A percentile compares a stretch with the other conserved stretches of the same genome.
phyloP scores from a whole-genome alignment of 257 asterid species.

The Eucommia ulmoides region DNA sequence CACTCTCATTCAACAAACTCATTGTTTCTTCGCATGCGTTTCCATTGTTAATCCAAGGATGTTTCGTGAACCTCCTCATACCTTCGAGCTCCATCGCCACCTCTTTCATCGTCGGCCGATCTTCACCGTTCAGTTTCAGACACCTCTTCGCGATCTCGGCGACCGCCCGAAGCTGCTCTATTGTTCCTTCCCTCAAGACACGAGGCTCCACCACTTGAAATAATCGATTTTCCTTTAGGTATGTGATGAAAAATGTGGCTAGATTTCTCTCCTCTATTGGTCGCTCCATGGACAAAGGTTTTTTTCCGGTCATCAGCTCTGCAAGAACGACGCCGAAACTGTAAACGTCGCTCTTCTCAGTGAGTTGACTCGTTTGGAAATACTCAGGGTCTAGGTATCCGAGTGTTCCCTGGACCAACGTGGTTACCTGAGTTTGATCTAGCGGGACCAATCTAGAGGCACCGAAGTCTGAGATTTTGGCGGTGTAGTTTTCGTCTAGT shows the following conservation, averaged over 20 bases:
- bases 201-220: constrained; percentile 47
- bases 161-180: constrained; percentile 39
- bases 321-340: constrained; percentile 70
- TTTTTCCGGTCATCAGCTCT: constrained; percentile 56
- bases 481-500: too few relatives aligned
- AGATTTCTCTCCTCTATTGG: constrained; percentile 36
- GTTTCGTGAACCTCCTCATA: constrained; percentile 32
- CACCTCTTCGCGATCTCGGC: constrained; percentile 49
- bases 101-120: constrained; percentile 76
- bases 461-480: too few relatives aligned
- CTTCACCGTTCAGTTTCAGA: constrained; percentile 29
- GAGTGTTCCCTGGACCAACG: constrained; percentile 65
- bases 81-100: constrained; percentile 63
- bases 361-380: constrained; percentile 50
- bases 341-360: constrained; percentile 71
- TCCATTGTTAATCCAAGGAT: constrained; percentile 16
- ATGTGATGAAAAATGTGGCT: constrained; percentile 26
- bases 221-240: constrained; percentile 32
- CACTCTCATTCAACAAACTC: neutral
- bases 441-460: too few relatives aligned
- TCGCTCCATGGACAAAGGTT: constrained; percentile 37
- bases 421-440: constrained; percentile 59
- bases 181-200: constrained; percentile 45
- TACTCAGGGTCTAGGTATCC: constrained; percentile 81
- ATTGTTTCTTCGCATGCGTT: neutral